phyloP scores from a whole-genome alignment of 768 basidiomycete genomes.

The Podaxis rugospora region DNA sequence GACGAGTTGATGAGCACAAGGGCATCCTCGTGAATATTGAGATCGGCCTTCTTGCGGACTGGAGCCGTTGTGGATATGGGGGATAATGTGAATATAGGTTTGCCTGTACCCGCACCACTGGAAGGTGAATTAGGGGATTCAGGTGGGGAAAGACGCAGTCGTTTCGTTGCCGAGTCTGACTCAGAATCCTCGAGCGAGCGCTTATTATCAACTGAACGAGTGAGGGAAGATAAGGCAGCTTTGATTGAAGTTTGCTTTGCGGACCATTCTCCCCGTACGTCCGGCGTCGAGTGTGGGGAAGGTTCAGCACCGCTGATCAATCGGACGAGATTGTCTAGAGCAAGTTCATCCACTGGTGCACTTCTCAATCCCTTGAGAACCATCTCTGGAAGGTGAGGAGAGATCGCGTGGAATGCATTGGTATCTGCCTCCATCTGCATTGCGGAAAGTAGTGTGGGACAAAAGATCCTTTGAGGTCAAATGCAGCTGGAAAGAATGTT shows the following conservation, averaged over 20 bases:
- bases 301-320: conserved; percentile 38
- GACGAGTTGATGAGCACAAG: conserved; percentile 50
- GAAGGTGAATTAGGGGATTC: conserved; percentile 10
- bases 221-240: conserved; percentile 25
- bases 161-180: conserved; percentile 26
- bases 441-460: background rate
- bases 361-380: conserved; percentile 8
- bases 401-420: conserved; percentile 7
- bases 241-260: conserved; percentile 29
- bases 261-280: conserved; percentile 30
- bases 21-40: conserved; percentile 47
- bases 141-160: conserved; percentile 24
- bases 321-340: conserved; percentile 39
- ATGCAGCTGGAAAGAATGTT: background rate
- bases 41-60: conserved; percentile 70
- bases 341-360: conserved; percentile 27
- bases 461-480: background rate
- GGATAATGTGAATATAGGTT: conserved; percentile 54
- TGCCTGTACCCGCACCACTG: conserved; percentile 27
- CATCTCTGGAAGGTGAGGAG: conserved; percentile 4
- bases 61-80: conserved; percentile 69
- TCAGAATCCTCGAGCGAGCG: conserved; percentile 33
- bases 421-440: background rate
- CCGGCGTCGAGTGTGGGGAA: conserved; percentile 24
- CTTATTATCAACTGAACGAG: conserved; percentile 23